phyloP scores from a whole-genome alignment of 345 rosid species.

The Psidium guajava region DNA sequence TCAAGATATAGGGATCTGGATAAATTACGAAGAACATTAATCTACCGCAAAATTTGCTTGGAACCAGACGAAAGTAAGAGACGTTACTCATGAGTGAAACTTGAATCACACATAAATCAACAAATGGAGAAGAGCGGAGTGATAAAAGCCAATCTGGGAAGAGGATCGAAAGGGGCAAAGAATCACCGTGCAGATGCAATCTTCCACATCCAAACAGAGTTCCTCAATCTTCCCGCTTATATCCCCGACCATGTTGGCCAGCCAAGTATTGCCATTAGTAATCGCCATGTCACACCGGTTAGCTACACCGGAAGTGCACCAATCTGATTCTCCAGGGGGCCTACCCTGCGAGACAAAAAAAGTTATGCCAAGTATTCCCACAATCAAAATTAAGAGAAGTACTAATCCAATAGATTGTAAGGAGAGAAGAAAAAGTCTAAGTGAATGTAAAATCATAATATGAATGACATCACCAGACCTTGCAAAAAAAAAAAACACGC shows the following conservation, averaged over 20 bases:
- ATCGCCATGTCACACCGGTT: not conserved
- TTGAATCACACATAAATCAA: not conserved
- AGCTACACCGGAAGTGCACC: not conserved
- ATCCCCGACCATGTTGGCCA: not conserved
- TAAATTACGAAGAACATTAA: not conserved
- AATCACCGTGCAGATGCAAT: not conserved
- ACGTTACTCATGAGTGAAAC: not conserved
- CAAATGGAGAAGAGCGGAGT: not conserved
- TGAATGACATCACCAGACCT: not conserved
- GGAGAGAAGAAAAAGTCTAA: not conserved
- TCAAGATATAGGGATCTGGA: not conserved
- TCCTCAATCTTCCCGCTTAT: not conserved
- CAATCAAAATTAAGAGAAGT: not conserved
- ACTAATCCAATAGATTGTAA: not conserved
- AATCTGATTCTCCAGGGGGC: not conserved
- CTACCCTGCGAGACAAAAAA: not conserved
- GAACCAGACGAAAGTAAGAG: not conserved
- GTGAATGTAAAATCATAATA: not conserved
- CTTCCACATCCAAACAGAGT: not conserved
- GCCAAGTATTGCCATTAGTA: not conserved
- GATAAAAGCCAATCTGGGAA: not conserved
- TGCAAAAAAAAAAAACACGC: not conserved
- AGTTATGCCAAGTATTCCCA: not conserved
- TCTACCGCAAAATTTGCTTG: not conserved
- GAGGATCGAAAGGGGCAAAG: not conserved